Evolutionary conservation across 768 basidiomycete species (phyloP), one percentile per base, ranked within the genome.

Genomic region (Calocera cornea): DNA sequence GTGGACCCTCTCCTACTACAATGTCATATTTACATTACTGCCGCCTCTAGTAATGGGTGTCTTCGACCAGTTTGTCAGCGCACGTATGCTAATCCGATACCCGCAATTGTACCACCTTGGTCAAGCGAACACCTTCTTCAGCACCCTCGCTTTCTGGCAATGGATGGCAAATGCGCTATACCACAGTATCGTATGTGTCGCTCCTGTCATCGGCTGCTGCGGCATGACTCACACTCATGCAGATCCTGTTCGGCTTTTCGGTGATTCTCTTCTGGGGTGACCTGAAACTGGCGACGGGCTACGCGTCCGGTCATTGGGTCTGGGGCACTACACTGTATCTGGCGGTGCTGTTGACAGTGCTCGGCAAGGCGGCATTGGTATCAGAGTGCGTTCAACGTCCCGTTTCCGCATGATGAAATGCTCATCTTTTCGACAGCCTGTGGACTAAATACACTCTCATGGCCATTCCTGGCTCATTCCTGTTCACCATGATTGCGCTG

Each of bases 241-340:
- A 98, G 95, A 77, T 95, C 65, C 78, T 95, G 34, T 99, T 86
- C 75, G 87, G 85, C 5, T 94, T 95, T 74, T 93, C 93, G 1
- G 80, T 95, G 63, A 83, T 93, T 65, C 81, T 97, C 40, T 98
- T 95, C 78, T 93, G 92, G 89, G 92, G 92, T 49, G 94, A 95
- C 74, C 78, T 97, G 70, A 89, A 93, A 72, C 86, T 89, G 66
- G 77, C 83, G 0, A 80, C 85, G 65, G 97, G 97, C 1, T 81
- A 84, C 67, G 91, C 95, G 74, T 86, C 89, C 12, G 95, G 93
- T 0, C 92, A 94, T 79, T 99, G 97, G 97, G 91, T 95, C 72
- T 99, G 95, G 95, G 97, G 97, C 64, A 95, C 93, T 14, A 90
- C 89, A 27, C 78, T 98, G n/a, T 99, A 98, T 75, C 84, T 98